phyloP scores from a whole-genome alignment of 371 early-diverging fungal genomes.

The Saksenaea oblongispora region DNA sequence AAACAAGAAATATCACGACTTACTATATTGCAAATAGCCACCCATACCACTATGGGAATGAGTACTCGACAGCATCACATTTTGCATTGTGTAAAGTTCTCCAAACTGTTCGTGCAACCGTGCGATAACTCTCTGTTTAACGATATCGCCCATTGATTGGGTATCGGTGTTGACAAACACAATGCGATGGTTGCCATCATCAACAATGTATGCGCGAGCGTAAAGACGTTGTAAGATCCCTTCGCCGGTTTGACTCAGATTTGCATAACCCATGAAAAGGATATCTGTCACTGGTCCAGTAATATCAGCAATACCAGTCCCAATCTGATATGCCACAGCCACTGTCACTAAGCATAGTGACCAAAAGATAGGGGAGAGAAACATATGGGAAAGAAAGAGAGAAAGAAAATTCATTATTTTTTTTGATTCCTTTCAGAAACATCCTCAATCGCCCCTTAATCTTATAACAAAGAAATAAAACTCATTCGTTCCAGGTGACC shows the following conservation, averaged over 20 bases:
- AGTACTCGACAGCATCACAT: conserved; percentile 68
- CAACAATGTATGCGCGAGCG: conserved; percentile 60
- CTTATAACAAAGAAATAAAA: not conserved
- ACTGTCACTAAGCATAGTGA: not conserved
- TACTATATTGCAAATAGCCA: conserved; percentile 53
- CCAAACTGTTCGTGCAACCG: conserved; percentile 26
- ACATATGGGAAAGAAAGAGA: not conserved
- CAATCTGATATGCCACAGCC: conserved; percentile 11
- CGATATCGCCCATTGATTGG: conserved; percentile 46
- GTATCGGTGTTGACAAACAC: conserved; percentile 64
- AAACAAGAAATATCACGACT: not conserved
- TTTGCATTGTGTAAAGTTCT: conserved; percentile 37
- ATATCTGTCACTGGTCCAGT: conserved; percentile 47
- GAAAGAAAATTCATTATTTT: not conserved
- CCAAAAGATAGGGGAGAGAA: conserved; percentile 3
- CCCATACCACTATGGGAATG: conserved; percentile 67
- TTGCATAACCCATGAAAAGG: conserved; percentile 64
- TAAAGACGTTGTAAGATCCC: conserved; percentile 62
- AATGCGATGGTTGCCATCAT: conserved; percentile 38
- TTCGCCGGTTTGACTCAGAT: conserved; percentile 46
- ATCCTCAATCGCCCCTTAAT: not conserved
- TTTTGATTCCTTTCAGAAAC: not conserved
- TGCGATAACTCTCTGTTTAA: conserved; percentile 40
- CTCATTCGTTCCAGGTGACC: not conserved
- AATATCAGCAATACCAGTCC: conserved; percentile 48